Base-by-base conservation (phyloP, 257 asterid genomes). In the Sherardia arvensis region DNA sequence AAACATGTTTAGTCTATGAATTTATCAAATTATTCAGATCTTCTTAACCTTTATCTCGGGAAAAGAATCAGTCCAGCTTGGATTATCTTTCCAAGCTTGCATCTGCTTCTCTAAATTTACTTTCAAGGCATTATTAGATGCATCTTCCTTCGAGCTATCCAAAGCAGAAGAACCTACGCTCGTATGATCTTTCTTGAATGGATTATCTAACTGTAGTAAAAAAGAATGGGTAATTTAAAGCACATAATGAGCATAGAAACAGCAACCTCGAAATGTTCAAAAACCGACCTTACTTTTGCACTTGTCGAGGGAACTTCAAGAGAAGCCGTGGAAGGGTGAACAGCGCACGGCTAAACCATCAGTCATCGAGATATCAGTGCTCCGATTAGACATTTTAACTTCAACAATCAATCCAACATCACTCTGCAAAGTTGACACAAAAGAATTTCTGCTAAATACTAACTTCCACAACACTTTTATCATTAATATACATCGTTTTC, bases 51-150 rank as follows among this genome's bases (percentile, higher is more conserved):
- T 77, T 66, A 92, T 79, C 63, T 67, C 59, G 15, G 97, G 84
- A 53, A 91, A 81, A 69, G 74, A 79, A 60, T 87, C 88, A 25
- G 58, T 69, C 97, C 95, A 92, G 27, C 20, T 63, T 27, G 93
- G 97, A 65, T 87, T 87, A 60, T 85, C 84, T 82, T 67, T 87
- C 98, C 95, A 92, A 45, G 91, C 81, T 60, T 68, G 69, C 72
- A 92, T 49, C 71, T 88, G 98, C 77, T 77, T 80, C 76, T 78
- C 91, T 65, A 78, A 79, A 60, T 74, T 82, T 75, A 83, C 74
- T 47, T 74, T 75, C n/a, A 54, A 53, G 57, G 75, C n/a, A 9
- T 58, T 8, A 59, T 30, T 55, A 30, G 83, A 58, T 7, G 72
- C 64, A 53, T 66, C 77, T 53, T 73, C 77, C 61, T 69, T 65